A percentile compares a stretch with the other conserved stretches of the same genome.
Conservation (phyloP, 2,329 filamentous ascomycete species). For the Chrysoporthe deuterocubensis region DNA sequence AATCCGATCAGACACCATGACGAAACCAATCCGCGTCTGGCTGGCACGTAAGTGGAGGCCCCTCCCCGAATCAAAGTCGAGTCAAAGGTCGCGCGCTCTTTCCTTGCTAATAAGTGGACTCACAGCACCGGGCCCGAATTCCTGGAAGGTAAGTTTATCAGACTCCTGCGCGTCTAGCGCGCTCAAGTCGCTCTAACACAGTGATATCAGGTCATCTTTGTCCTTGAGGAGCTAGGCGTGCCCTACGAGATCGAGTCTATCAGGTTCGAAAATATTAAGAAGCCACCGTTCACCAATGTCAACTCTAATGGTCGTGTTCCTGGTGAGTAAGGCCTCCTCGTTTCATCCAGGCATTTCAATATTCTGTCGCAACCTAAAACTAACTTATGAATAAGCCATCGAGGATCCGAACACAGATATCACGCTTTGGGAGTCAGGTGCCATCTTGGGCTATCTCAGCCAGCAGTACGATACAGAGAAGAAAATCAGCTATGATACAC, state of each 20-base stretch:
- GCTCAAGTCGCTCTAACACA: not conserved
- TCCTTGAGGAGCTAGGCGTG: constrained; percentile 43
- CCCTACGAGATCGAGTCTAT: constrained; percentile 38
- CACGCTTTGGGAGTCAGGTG: constrained; percentile 36
- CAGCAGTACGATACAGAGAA: constrained; percentile 34
- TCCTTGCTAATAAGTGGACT: not conserved
- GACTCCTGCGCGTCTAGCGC: not conserved
- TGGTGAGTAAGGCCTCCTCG: not conserved
- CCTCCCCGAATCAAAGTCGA: not conserved
- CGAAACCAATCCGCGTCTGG: not conserved
- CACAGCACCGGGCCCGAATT: not conserved
- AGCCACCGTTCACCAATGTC: constrained; percentile 35
- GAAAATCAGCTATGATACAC: constrained; percentile 30
- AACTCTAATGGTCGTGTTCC: constrained; percentile 42
- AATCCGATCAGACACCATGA: not conserved
- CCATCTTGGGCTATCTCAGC: constrained; percentile 35
- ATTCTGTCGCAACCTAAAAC: not conserved
- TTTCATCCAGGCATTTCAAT: no score
- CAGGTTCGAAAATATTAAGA: constrained; percentile 33
- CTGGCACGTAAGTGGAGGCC: not conserved
- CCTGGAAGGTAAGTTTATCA: not conserved
- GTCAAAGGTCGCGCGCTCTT: not conserved
- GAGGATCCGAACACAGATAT: constrained; percentile 41
- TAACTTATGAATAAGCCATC: constrained; percentile 32
- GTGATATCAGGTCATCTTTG: constrained; percentile 36